Evolutionary conservation across 75 land plant species (phyloP), one percentile per base, ranked within the genome.

Genomic region (Pseudotsuga menziesii): DNA sequence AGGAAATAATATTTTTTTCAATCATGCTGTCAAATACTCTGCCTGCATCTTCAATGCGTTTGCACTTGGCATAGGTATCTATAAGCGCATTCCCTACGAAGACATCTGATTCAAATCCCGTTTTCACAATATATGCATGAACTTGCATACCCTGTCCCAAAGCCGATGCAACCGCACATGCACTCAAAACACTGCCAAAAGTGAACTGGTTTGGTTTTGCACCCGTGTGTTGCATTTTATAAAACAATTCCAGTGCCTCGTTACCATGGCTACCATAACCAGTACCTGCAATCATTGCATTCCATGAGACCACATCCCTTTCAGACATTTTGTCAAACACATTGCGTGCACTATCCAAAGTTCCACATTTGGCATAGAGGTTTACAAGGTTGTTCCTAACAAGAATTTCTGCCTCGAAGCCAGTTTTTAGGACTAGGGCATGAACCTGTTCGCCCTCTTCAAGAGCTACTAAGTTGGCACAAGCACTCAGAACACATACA

Each of bases 401-500:
- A 57, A 32, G 32, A 25, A 69, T 15, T 69, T 78, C 74, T 36
- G 56, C 25, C 12, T 32, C 83, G 7, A 56, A 20, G 14, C 16
- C 26, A 56, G 13, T 20, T 29, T 41, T 78, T 11, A 44, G 7
- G 13, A 78, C 56, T n/a, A 58, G 13, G 22, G 16, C 41, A 78
- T 78, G 80, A 67, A 89, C 44, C 57, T 80, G 82, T 61, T 80
- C 61, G 32, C 91, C 91, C 67, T 82, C 89, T 55, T 84, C 85
- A 36, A 82, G 23, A 39, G 77, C 44, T 13, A 85, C 88, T 57
- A 88, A 57, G 12, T 72, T 78, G 0, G 88, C 74, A 57, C 88
- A 25, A 23, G 83, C 93, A n/a, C 84, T 66, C 36, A 88, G 54
- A 19, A 61, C 84, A 48, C 80, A 36, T 85, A 83, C 39, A 90